Conservation (phyloP, 2,329 filamentous ascomycete species). For the Sporothrix variecibatus region DNA sequence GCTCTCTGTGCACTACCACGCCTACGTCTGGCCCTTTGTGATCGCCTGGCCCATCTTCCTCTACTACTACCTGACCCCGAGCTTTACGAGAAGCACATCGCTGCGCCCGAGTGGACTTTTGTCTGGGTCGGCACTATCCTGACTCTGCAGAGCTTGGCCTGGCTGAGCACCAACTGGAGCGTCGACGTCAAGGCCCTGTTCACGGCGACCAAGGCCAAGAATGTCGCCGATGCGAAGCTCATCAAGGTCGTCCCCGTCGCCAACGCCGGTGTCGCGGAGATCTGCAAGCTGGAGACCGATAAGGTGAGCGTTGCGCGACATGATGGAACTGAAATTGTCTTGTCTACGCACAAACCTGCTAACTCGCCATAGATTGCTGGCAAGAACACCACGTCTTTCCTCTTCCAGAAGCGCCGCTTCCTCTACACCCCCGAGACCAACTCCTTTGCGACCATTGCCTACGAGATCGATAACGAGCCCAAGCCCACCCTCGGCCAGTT, state of each 20-base stretch:
- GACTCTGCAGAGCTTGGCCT: slow-evolving; percentile 82
- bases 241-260: slow-evolving; percentile 91
- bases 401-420: slow-evolving; percentile 98
- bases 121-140: slow-evolving; percentile 89
- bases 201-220: slow-evolving; percentile 70
- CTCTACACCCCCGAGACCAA: slow-evolving; percentile 72
- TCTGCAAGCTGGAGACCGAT: slow-evolving; percentile 78
- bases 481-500: slow-evolving; percentile 77
- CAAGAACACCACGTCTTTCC: slow-evolving; percentile 78
- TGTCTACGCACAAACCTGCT: background rate
- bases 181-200: slow-evolving; percentile 82
- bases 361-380: slow-evolving; percentile 61
- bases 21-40: slow-evolving; percentile 91
- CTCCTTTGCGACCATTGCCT: slow-evolving; percentile 79
- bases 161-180: slow-evolving; percentile 98
- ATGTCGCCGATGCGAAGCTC: slow-evolving; percentile 72
- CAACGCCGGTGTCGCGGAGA: slow-evolving; percentile 87
- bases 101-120: slow-evolving; percentile 96
- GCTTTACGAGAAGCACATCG: slow-evolving; percentile 87
- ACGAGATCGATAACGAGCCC: slow-evolving; percentile 81
- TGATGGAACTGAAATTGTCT: background rate
- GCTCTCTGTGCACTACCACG: slow-evolving; percentile 75
- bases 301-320: slow-evolving; percentile 48
- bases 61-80: slow-evolving; percentile 79
- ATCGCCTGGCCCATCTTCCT: slow-evolving; percentile 92